Base-by-base conservation (phyloP, 2,329 filamentous ascomycete species). In the Sporothrix dimorphospora region DNA sequence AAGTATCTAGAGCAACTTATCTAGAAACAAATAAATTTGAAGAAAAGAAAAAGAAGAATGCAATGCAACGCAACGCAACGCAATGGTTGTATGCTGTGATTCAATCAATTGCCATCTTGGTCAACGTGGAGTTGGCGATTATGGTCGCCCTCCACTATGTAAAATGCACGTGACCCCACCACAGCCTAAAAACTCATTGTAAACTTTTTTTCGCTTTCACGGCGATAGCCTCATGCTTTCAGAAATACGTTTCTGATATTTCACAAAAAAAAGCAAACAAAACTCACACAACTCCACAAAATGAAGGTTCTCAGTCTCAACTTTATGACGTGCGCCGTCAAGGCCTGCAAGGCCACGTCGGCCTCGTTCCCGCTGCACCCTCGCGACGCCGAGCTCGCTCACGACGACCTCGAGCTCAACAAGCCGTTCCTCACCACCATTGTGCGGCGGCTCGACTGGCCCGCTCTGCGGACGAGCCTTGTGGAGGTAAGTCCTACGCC, bases 251-350 rank as follows among this genome's bases (percentile, higher is more conserved):
- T 49, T 61, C 6, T 70, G n/a, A 34, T 47, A 34, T 27, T 59
- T 63, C 16, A 47, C 45, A 5, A n/a, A 24, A 16, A 53, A 59
- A 21, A 42, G 12, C 34, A 4, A 7, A n/a, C 14, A 3, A 73
- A 65, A 27, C 19, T 38, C 30, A 24, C 47, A 53, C 34, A 55
- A 55, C 30, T 19, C 42, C 16, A 6, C 66, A 71, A 69, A 24
- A 99, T 99, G 96, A 98, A 98, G 82, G 86, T 98, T 75, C 89
- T 98, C 69, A 98, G 94, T 74, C 91, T 97, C 78, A 98, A 98
- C 83, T 99, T 99, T 83, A 86, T 98, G 76, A 96, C 94, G 78
- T 99, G 96, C 86, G 95, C 96, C 74, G 92, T 97, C 80, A 98
- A 98, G 86, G 87, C 92, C 72, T 99, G 96, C 91, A 97, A 97